Evolutionary conservation across 1,284 basidiomycete genomes (phyloP), one percentile per base, ranked within the genome.

Genomic region (Ceratobasidium papillatum): DNA sequence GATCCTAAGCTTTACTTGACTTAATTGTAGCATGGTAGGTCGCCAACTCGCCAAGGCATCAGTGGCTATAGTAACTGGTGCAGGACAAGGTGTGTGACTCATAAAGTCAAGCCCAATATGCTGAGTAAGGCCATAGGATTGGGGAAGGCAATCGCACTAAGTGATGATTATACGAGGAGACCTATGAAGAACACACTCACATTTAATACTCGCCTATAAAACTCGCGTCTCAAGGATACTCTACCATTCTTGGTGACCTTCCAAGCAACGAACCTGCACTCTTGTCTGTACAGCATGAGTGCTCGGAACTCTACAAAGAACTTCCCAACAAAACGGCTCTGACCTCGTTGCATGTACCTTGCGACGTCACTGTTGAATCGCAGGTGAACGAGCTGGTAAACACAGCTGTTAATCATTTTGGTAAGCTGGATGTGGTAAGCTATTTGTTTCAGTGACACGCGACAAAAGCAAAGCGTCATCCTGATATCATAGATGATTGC

Each of bases 51-150:
- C 27, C 27, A 45, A 43, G 41, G 27, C 56, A 3, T 58, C 41
- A n/a, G 69, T 72, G 8, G 69, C 69, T 19, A 32, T 72, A 11
- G 45, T 72, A 19, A 72, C 69, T 5, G 69, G 69, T 12, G 69
- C 69, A 12, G 69, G 54, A 32, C 56, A 61, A 62, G 69, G 69
- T 72, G 27, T 43, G 62, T 49, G 25, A 49, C 22, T 17, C 4
- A 64, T 7, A 34, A 32, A 19, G 19, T 19, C 4, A 5, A n/a
- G 2, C 5, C 32, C 25, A 64, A 14, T 32, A 43, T 41, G 38
- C 38, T 41, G 38, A 47, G 19, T 19, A 27, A 11, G 22, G n/a
- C 19, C 22, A 3, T 58, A 72, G 69, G 69, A 19, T 11, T 72
- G 22, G 69, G 69, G 1, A 62, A 17, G n/a, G 69, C 69, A 22